Base-by-base conservation (phyloP, 345 rosid species). In the Ricinus communis region DNA sequence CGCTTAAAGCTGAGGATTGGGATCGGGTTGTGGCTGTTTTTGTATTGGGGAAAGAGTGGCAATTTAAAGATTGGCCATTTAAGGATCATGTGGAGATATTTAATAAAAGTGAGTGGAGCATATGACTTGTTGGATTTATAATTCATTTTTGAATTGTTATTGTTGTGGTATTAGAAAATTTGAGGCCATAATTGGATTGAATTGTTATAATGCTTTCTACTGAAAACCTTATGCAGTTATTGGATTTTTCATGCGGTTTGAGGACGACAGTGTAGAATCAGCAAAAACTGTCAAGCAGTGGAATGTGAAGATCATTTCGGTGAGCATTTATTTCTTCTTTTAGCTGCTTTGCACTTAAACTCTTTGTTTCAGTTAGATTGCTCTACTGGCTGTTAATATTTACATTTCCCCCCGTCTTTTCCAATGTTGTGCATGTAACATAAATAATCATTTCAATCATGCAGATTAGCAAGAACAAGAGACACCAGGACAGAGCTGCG, bases 1-100 rank as follows among this genome's bases (percentile, higher is more conserved):
- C 96, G 0, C 78, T 92, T 72, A 95, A 89, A 79, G 70, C 88
- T 1, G 96, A 90, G 78, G 97, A 90, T 75, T 95, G 99, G 97
- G 99, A 92, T 47, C 77, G 93, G 49, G 97, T 95, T 43, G 97
- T 95, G 70, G 93, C 97, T 0, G 97, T 88, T 65, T 92, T 92
- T 7, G 96, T 92, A 16, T 70, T 92, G 85, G 99, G 99, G 5
- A 95, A 95, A 68, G 97, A 95, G 77, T 92, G 99, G 99, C 99
- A 95, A 83, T 95, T 95, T 79, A 95, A 92, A 80, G 99, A 92
- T 41, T 95, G 98, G 97, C 99, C 99, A 64, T 95, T 84, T 67
- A 92, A 90, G 88, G 99, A 90, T 68, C 97, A 90, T 62, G 93
- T 92, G 25, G 97, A 92, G 87, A 90, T 92, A 31, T 95, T 95